phyloP scores from a whole-genome alignment of 805 yeast species.

The Tetrapisispora pingtungensis region DNA sequence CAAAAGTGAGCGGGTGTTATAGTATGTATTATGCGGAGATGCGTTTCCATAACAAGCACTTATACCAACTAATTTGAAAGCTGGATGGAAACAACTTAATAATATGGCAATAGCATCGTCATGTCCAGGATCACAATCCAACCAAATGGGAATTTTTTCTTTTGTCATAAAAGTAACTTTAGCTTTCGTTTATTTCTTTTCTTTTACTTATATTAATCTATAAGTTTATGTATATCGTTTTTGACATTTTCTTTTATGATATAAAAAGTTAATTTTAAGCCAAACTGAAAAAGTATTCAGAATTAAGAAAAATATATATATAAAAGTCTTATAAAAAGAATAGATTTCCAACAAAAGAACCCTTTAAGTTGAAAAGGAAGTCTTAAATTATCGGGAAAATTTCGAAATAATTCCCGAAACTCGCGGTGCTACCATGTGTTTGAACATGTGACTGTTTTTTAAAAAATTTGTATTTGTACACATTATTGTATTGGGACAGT shows the following conservation, averaged over 20 bases:
- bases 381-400: background rate
- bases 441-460: too few species aligned
- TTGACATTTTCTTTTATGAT: too few species aligned
- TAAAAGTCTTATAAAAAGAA: too few species aligned
- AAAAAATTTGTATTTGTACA: too few species aligned
- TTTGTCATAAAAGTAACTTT: constrained; percentile 13
- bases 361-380: too few species aligned
- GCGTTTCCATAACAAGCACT: constrained; percentile 72
- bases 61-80: constrained; percentile 52
- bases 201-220: background rate
- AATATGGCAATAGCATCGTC: constrained; percentile 76
- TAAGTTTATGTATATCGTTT: too few species aligned
- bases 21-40: constrained; percentile 51
- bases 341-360: too few species aligned
- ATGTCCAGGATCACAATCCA: constrained; percentile 90
- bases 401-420: background rate
- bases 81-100: constrained; percentile 50
- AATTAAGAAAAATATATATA: too few species aligned
- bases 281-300: too few species aligned
- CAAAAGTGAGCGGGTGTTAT: constrained; percentile 55
- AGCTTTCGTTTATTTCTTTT: background rate
- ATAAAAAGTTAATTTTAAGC: too few species aligned
- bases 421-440: background rate
- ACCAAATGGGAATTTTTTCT: constrained; percentile 56
- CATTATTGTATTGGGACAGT: too few species aligned